Evolutionary conservation across 2,329 filamentous ascomycete species (phyloP).

Genomic region (Ceratocystis ficicola): DNA sequence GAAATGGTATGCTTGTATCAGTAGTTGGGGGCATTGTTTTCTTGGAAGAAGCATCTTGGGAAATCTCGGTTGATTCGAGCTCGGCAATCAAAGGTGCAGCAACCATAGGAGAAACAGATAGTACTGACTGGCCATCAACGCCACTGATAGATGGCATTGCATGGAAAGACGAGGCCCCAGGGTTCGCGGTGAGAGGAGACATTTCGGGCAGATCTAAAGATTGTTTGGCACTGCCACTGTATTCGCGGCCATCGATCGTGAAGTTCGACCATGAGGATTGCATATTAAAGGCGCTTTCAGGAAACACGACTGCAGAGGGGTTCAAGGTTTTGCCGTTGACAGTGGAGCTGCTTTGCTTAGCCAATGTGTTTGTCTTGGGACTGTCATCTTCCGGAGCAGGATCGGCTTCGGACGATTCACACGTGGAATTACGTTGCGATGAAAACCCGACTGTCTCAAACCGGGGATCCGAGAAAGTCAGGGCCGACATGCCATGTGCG

Average conservation of each 20-base stretch:
- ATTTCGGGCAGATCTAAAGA: slow-evolving; percentile 20
- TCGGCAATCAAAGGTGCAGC: not conserved
- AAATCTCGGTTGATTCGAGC: not conserved
- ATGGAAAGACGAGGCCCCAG: not conserved
- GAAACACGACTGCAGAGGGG: slow-evolving; percentile 36
- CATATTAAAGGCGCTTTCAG: slow-evolving; percentile 40
- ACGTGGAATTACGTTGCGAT: slow-evolving; percentile 32
- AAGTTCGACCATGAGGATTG: slow-evolving; percentile 51
- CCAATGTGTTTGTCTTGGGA: not conserved
- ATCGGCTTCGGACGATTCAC: slow-evolving; percentile 32
- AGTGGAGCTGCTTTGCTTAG: slow-evolving; percentile 27
- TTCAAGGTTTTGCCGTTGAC: slow-evolving; percentile 35
- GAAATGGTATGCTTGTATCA: slow-evolving; percentile 27
- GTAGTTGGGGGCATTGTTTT: not conserved
- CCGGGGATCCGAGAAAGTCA: slow-evolving; percentile 5
- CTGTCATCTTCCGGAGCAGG: slow-evolving; percentile 25
- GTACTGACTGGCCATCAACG: not conserved
- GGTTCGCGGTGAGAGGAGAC: slow-evolving; percentile 22
- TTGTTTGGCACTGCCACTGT: slow-evolving; percentile 16
- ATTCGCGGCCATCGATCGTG: slow-evolving; percentile 42
- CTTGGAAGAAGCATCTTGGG: not conserved
- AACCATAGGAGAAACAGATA: not conserved
- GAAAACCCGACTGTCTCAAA: slow-evolving; percentile 23
- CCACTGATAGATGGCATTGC: slow-evolving; percentile 2
- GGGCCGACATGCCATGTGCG: slow-evolving; percentile 21